Conservation (phyloP, 345 rosid species). For the Rhodomyrtus tomentosa region DNA sequence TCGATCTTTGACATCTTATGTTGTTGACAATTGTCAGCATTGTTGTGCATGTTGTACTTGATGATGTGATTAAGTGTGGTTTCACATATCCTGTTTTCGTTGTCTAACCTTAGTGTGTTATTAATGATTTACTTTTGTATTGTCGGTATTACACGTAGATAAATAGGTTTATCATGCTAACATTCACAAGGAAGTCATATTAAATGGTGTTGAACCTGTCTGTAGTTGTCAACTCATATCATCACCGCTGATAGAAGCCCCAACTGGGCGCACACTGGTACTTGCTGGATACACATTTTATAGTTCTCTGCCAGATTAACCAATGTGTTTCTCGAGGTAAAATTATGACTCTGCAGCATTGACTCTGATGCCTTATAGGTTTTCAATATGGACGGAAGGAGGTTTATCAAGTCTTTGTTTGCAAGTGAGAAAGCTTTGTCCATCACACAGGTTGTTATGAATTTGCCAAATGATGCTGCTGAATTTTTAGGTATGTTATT, state of each 20-base stretch:
- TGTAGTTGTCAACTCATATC: not conserved
- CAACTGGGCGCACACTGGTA: not conserved
- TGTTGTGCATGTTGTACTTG: not conserved
- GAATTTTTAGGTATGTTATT: slow-evolving; percentile 51
- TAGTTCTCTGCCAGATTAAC: not conserved
- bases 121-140: not conserved
- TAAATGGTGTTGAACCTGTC: not conserved
- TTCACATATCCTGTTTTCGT: not conserved
- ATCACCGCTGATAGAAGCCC: not conserved
- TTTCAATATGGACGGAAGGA: slow-evolving; percentile 83
- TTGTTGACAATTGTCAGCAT: not conserved
- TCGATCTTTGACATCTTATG: not conserved
- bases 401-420: slow-evolving; percentile 74
- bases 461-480: slow-evolving; percentile 76
- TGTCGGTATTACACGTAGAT: not conserved
- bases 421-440: slow-evolving; percentile 53
- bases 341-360: not conserved
- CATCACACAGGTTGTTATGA: slow-evolving; percentile 75
- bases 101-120: not conserved
- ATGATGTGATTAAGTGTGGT: not conserved
- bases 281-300: not conserved
- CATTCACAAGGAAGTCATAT: not conserved
- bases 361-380: slow-evolving; percentile 25
- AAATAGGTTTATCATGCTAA: not conserved
- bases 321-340: not conserved